Evolutionary conservation across 805 yeast species (phyloP).

Genomic region (Cyberlindnera bimundalis): DNA sequence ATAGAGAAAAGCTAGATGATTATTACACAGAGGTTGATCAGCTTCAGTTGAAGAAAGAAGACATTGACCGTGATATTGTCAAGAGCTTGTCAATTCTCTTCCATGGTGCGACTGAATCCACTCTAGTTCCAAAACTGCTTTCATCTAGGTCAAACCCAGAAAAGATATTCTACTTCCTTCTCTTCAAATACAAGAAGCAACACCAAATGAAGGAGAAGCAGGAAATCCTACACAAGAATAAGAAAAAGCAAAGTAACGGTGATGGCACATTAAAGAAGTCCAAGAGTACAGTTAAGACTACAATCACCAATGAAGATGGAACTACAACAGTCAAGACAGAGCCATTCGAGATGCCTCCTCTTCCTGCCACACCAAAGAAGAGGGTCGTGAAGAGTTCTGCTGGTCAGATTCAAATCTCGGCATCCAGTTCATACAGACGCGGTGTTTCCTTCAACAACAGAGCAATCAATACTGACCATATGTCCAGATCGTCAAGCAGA

Average conservation of each 20-base stretch:
- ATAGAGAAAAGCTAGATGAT: conserved; percentile 30
- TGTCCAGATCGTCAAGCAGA: conserved; percentile 28
- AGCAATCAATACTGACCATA: conserved; percentile 6
- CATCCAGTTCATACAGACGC: conserved; percentile 31
- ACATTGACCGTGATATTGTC: conserved; percentile 67
- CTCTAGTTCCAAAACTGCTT: conserved; percentile 50
- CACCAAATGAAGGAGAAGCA: conserved; percentile 35
- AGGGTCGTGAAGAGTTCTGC: conserved; percentile 20
- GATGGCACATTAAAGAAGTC: conserved; percentile 38
- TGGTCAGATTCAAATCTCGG: conserved; percentile 30
- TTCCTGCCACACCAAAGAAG: conserved; percentile 23
- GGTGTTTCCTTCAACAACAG: conserved; percentile 31
- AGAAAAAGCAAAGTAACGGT: conserved; percentile 28
- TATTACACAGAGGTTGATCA: conserved; percentile 38
- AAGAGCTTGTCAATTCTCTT: conserved; percentile 75
- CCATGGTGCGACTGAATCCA: conserved; percentile 65
- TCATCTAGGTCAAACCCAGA: conserved; percentile 64
- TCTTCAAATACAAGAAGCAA: conserved; percentile 70
- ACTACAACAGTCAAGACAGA: conserved; percentile 23
- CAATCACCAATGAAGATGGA: conserved; percentile 32
- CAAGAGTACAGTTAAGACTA: conserved; percentile 39
- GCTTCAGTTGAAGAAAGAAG: conserved; percentile 34
- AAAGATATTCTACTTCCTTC: conserved; percentile 73
- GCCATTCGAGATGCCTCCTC: conserved; percentile 14
- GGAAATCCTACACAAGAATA: conserved; percentile 22